These are phyloP conservation scores for Sarocladiaceae sp. DNA, from an alignment of 2,329 filamentous ascomycete genomes.

Conservation along the genomic window DNA sequence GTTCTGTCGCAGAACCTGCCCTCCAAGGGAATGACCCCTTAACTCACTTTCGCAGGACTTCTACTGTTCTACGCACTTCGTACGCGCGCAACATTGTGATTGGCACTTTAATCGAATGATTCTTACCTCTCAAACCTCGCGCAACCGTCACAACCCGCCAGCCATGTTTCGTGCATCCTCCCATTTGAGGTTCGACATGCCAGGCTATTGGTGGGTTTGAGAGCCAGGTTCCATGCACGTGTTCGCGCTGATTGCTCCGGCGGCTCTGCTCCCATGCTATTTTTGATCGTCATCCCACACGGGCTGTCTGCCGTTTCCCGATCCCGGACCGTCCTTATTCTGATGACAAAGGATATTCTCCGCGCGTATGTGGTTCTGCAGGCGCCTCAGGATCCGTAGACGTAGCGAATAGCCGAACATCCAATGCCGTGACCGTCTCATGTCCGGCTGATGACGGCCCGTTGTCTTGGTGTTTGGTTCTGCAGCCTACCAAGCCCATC, in stretches of 20 bases:
- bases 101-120: background rate
- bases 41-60: background rate
- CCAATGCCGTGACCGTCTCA: background rate
- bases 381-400: too few species aligned
- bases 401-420: too few species aligned
- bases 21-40: background rate
- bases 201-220: background rate
- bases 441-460: background rate
- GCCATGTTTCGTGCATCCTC: background rate
- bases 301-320: background rate
- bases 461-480: background rate
- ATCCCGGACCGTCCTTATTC: background rate
- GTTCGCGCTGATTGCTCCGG: background rate
- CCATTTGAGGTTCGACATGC: background rate
- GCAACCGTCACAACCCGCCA: background rate
- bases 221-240: background rate
- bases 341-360: conserved; percentile 2
- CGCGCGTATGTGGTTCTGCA: background rate
- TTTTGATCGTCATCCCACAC: background rate
- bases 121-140: background rate
- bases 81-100: background rate
- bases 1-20: conserved; percentile 1
- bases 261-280: background rate
- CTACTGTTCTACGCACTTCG: background rate
- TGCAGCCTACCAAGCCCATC: too few species aligned